These are phyloP conservation scores for Talaromyces sp. DNA, from an alignment of 2,329 filamentous ascomycete species.

Conservation along the genomic window DNA sequence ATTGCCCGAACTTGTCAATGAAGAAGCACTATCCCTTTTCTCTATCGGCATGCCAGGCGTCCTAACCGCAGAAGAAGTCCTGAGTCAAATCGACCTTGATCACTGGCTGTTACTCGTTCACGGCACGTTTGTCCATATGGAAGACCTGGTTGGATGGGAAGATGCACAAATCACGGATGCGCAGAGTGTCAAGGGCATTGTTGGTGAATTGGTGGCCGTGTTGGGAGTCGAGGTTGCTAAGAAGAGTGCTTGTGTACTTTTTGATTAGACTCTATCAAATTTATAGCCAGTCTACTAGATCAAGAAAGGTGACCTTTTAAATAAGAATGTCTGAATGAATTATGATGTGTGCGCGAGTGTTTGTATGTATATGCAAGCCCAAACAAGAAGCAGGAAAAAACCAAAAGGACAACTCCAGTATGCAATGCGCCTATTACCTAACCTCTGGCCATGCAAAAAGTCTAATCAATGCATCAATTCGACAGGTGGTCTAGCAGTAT, in stretches of 20 bases:
- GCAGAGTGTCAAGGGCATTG: constrained; percentile 48
- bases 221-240: constrained; percentile 46
- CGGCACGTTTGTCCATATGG: constrained; percentile 44
- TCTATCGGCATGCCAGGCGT: constrained; percentile 48
- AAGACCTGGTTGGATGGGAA: constrained; percentile 52
- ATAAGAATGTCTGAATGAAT: not conserved
- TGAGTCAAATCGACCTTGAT: constrained; percentile 41
- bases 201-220: constrained; percentile 48
- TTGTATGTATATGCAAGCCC: constrained; percentile 8
- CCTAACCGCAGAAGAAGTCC: constrained; percentile 43
- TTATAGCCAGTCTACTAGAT: not conserved
- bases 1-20: constrained; percentile 29
- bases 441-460: constrained; percentile 12
- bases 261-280: constrained; percentile 31
- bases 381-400: not conserved
- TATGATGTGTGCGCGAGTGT: constrained; percentile 8
- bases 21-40: constrained; percentile 47
- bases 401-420: not conserved
- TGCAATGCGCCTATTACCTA: not conserved
- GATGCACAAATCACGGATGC: constrained; percentile 42
- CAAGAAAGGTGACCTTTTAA: too few species aligned
- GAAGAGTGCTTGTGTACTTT: constrained; percentile 42
- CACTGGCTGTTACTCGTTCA: constrained; percentile 46
- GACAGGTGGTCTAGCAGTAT: constrained; percentile 57
- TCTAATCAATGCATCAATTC: constrained; percentile 52